Conservation (phyloP, 805 yeast genomes). For the Henningerozyma blattae region DNA sequence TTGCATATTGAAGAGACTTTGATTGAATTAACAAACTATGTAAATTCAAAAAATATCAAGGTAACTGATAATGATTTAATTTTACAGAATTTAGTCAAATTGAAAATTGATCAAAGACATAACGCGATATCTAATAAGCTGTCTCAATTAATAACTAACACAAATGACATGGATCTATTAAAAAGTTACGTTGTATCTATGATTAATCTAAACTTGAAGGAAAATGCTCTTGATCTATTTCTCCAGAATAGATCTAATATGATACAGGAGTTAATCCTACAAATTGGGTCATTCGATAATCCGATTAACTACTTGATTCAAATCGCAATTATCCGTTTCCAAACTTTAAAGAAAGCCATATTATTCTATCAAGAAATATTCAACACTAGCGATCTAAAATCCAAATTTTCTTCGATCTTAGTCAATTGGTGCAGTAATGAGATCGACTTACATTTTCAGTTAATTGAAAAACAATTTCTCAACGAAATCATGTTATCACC, state of each 20-base stretch:
- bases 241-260: conserved; percentile 36
- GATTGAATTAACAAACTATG: not conserved
- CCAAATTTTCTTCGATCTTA: conserved; percentile 38
- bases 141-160: conserved; percentile 23
- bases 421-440: conserved; percentile 71
- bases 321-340: conserved; percentile 50
- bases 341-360: conserved; percentile 46
- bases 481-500: conserved; percentile 45
- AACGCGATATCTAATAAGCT: conserved; percentile 25
- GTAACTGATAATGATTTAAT: conserved; percentile 18
- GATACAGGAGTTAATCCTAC: conserved; percentile 35
- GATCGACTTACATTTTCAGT: conserved; percentile 43
- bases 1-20: conserved; percentile 23
- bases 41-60: conserved; percentile 7
- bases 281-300: conserved; percentile 34
- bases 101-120: conserved; percentile 24
- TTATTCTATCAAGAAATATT: conserved; percentile 42
- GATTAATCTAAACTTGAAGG: conserved; percentile 31
- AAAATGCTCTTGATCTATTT: conserved; percentile 37
- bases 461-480: conserved; percentile 55
- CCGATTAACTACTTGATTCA: conserved; percentile 53
- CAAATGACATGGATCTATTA: conserved; percentile 18
- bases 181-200: conserved; percentile 21
- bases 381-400: conserved; percentile 18
- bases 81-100: conserved; percentile 22